Base-by-base conservation (phyloP, 352 stramenopile species). In the Phytophthora podocarpi region DNA sequence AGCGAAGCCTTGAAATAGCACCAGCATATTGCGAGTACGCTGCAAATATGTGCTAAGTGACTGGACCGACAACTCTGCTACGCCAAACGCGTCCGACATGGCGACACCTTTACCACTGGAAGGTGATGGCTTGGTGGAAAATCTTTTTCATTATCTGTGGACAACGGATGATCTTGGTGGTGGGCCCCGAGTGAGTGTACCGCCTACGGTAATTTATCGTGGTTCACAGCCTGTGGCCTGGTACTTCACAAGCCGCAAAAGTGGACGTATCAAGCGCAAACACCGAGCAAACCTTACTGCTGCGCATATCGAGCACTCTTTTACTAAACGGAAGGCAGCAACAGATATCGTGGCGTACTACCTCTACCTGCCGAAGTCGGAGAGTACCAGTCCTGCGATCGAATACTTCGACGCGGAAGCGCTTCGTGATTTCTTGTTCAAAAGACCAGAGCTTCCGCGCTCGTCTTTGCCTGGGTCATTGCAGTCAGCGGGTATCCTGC, bases 161-260 rank as follows among this genome's bases (percentile, higher is more conserved):
- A 83, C 65, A 49, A 97, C 97, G 49, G 92, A 98, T 55, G 90
- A 98, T 64, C 85, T 98, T 51, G 89, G 83, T 24, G 83, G 76
- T 24, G 85, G 88, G 0, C 91, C 93, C 16, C 78, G 76, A 24
- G 82, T 99, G 21, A 94, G 88, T 68, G 67, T 98, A 27, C 96
- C 96, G 10, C 92, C 98, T 64, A 98, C 96, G 0, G 77, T 98
- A 13, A 69, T 98, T 23, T 99, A 97, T 75, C 92, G 95, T 31
- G 97, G 93, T 48, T 83, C 83, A 4, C 89, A 98, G 67, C 91
- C 96, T 27, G 69, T 93, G 10, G 80, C 85, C 41, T 99, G 96
- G 96, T 99, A 98, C 70, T 99, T 99, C 37, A 98, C 95, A 6
- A 90, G 78, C 53, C 75, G 82, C 21, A 82, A 80, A 47, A 83